A percentile compares a stretch with the other conserved stretches of the same genome.
These are phyloP conservation scores for Gomphus sp. DNA, from an alignment of 1,284 basidiomycete species.

Conservation along the genomic window DNA sequence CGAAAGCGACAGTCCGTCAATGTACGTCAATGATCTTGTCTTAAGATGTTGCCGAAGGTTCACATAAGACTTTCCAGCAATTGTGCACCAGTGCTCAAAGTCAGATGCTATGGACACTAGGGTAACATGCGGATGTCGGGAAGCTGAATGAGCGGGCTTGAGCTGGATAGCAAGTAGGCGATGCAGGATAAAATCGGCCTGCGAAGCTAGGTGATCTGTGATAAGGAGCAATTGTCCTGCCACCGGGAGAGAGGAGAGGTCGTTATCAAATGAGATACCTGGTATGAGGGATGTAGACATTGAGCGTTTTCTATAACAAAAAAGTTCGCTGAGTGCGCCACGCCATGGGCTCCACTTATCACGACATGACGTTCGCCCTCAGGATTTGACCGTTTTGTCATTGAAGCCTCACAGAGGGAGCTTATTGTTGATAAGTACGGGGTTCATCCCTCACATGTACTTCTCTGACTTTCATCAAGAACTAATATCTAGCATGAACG, in stretches of 20 bases:
- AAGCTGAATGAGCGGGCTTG: constrained; percentile 27
- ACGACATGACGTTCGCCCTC: no score
- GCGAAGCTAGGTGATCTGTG: constrained; percentile 56
- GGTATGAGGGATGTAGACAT: background rate
- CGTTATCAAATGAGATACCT: background rate
- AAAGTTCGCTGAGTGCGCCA: background rate
- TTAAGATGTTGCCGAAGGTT: constrained; percentile 38
- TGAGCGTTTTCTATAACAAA: no score
- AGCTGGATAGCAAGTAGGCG: constrained; percentile 38
- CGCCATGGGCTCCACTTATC: no score
- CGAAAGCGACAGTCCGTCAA: constrained; percentile 33
- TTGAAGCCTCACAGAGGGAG: background rate
- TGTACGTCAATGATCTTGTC: constrained; percentile 37
- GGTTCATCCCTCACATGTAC: background rate
- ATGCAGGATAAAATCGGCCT: constrained; percentile 60
- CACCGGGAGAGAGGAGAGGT: background rate
- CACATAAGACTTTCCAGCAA: constrained; percentile 49
- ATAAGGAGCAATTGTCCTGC: constrained; percentile 42
- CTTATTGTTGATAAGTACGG: background rate
- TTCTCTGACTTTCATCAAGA: background rate
- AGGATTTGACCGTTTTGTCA: background rate
- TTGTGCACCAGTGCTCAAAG: constrained; percentile 47
- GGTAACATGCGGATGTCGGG: constrained; percentile 27
- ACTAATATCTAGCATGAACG: background rate
- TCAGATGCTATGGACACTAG: constrained; percentile 51